A percentile compares a stretch with the other conserved stretches of the same genome.
Conservation (phyloP, 163 green algal species). For the Chlorella variabilis region DNA sequence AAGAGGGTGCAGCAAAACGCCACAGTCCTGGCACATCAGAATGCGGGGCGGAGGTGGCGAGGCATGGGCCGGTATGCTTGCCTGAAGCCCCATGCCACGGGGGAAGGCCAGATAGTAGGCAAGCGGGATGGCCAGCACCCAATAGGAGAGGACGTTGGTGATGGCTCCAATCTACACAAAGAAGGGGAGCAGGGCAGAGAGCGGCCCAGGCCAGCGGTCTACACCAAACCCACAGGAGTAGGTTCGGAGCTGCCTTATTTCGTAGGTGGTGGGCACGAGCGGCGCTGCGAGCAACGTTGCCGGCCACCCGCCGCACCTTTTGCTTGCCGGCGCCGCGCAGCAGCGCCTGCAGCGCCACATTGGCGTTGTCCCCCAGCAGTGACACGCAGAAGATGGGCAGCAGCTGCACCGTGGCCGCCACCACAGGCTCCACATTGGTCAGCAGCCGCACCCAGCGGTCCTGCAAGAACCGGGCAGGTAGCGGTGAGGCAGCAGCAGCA, state of each 20-base stretch:
- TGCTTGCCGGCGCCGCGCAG: conserved; percentile 16
- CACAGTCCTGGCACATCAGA: too few relatives aligned
- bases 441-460: conserved; percentile 18
- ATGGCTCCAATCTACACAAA: conserved; percentile 38
- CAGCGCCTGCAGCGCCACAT: conserved; percentile 5
- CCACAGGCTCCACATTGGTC: conserved; percentile 8
- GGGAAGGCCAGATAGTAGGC: conserved; percentile 47
- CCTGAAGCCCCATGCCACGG: conserved; percentile 41
- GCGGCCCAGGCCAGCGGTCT: too few relatives aligned
- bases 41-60: too few relatives aligned
- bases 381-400: conserved; percentile 6
- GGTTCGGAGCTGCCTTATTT: too few relatives aligned
- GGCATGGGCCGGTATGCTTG: too few relatives aligned
- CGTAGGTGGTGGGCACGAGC: too few relatives aligned
- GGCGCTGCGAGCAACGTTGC: too few relatives aligned
- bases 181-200: conserved; percentile 22
- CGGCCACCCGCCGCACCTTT: conserved; percentile 7
- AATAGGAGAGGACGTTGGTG: conserved; percentile 44
- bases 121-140: conserved; percentile 52
- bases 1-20: too few relatives aligned
- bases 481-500: too few relatives aligned
- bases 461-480: conserved; percentile 11
- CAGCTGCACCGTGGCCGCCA: not conserved
- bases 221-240: too few relatives aligned
- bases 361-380: conserved; percentile 4